Evolutionary conservation across 164 flowering plant genomes (phyloP), one percentile per base, ranked within the genome.

Genomic region (Paratinospora sagittata): DNA sequence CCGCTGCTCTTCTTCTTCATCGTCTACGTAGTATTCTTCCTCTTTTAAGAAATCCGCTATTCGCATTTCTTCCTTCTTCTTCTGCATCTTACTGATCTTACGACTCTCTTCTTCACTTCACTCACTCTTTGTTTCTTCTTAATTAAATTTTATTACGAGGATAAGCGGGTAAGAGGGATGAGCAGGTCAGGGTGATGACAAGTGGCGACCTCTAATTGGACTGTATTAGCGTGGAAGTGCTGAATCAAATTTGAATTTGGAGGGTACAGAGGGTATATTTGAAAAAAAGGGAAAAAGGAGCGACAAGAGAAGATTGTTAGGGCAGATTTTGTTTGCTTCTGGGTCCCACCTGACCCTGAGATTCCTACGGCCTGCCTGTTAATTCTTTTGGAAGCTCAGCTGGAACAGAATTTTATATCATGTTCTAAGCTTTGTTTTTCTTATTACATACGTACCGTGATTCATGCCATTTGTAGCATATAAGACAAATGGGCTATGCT

Each of bases 21-120:
- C 19, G 19, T 52, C 58, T 16, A 16, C 58, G 58, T n/a, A n/a
- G n/a, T 0, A 6, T 52, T 52, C 58, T 13, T 52, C 58, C n/a
- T 52, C 58, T n/a, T 16, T 52, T 52, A 52, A 52, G 58, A 52
- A 52, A 52, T 52, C 58, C n/a, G 58, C 16, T n/a, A 52, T 52
- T 16, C 58, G 58, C 58, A 52, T 52, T 52, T 52, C n/a, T n/a
- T n/a, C n/a, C n/a, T n/a, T n/a, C 58, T 52, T 19, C 49, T 16
- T 43, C 58, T 52, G 21, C 58, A 52, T 52, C 16, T 16, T 16
- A 0, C 58, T 17, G 58, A 7, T 39, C 5, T 16, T n/a, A n/a
- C n/a, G n/a, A n/a, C 5, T 17, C 58, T 19, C 58, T 52, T n/a
- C 19, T 52, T 52, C 19, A 49, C 19, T 36, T 3, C 39, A 36